phyloP scores from a whole-genome alignment of 768 basidiomycete genomes.

The Mycena chlorophos region DNA sequence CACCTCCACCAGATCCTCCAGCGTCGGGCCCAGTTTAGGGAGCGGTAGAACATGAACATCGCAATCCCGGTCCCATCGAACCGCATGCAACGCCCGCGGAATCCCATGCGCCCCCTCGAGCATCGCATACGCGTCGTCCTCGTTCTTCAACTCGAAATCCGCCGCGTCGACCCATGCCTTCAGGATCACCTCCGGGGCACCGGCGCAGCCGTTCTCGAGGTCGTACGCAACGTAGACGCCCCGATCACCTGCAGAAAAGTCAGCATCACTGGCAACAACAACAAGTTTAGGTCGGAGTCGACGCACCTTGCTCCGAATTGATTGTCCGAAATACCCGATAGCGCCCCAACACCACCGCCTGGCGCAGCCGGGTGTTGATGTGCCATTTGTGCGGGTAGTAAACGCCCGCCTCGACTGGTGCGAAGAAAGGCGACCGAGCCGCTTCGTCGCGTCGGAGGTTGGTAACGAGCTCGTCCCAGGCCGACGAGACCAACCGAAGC shows the following conservation, averaged over 20 bases:
- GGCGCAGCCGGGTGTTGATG: slow-evolving; percentile 32
- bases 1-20: slow-evolving; percentile 25
- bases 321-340: slow-evolving; percentile 33
- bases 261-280: neutral
- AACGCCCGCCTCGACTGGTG: slow-evolving; percentile 25
- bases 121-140: slow-evolving; percentile 25
- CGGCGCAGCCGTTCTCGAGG: slow-evolving; percentile 28
- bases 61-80: slow-evolving; percentile 21
- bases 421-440: slow-evolving; percentile 21
- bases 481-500: slow-evolving; percentile 23
- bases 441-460: neutral
- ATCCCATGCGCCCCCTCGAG: slow-evolving; percentile 22
- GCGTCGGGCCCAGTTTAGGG: slow-evolving; percentile 29
- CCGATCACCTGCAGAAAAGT: slow-evolving; percentile 22
- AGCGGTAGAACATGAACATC: slow-evolving; percentile 29
- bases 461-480: slow-evolving; percentile 25
- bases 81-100: slow-evolving; percentile 14
- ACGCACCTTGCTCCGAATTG: slow-evolving; percentile 28
- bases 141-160: slow-evolving; percentile 31
- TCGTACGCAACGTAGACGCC: slow-evolving; percentile 35
- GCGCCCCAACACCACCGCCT: slow-evolving; percentile 23
- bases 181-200: slow-evolving; percentile 25
- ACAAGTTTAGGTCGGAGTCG: neutral
- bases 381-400: slow-evolving; percentile 35
- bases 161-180: slow-evolving; percentile 29